Percentiles rank a stretch among this genome's conserved stretches.
phyloP scores from a whole-genome alignment of 2,329 filamentous ascomycete genomes.

The Diaporthe aspalathi region DNA sequence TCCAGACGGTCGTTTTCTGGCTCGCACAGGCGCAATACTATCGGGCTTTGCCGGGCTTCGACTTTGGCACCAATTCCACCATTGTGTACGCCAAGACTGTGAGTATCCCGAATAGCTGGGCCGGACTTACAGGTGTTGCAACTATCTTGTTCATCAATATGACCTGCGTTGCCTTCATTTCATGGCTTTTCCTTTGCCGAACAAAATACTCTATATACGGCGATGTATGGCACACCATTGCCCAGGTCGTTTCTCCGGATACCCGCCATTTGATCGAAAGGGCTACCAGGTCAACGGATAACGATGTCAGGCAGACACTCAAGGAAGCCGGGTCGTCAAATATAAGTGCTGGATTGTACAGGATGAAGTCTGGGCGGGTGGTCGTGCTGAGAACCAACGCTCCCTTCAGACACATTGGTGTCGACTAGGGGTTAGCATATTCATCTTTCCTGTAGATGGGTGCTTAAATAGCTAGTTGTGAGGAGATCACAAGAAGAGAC shows the following conservation, averaged over 20 bases:
- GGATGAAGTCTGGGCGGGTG: background rate
- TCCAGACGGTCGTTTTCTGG: background rate
- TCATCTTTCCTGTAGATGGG: background rate
- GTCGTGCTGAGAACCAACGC: background rate
- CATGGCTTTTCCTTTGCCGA: background rate
- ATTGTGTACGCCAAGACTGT: background rate
- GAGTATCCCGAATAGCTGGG: background rate
- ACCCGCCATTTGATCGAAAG: background rate
- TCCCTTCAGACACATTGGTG: background rate
- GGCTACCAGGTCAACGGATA: background rate
- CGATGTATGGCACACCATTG: background rate
- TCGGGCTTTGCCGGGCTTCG: background rate
- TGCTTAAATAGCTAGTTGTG: background rate
- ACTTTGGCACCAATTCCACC: background rate
- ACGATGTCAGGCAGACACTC: background rate
- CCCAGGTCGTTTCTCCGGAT: slow-evolving; percentile 10
- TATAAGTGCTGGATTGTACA: background rate
- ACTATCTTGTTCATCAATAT: background rate
- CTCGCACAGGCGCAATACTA: slow-evolving; percentile 7
- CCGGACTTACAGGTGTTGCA: background rate
- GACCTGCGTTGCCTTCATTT: background rate
- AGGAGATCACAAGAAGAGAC: too few relatives aligned
- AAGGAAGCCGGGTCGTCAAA: background rate
- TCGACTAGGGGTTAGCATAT: background rate
- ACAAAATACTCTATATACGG: slow-evolving; percentile 4